Evolutionary conservation across 2,329 filamentous ascomycete genomes (phyloP), one percentile per base, ranked within the genome.

Genomic region (Nemania sp.): DNA sequence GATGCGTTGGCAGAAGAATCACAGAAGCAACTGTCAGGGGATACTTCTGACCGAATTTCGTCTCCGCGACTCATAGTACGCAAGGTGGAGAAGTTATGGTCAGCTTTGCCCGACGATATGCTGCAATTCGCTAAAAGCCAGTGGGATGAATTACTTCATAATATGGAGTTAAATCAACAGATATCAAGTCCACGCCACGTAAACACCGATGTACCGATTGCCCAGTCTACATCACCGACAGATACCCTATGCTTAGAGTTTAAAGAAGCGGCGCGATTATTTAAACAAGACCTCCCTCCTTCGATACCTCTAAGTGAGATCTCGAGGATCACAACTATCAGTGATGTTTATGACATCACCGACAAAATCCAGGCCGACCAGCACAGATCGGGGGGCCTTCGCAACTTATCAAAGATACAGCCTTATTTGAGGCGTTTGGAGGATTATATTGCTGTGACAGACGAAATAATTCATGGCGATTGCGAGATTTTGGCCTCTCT

Each of bases 351-450:
- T 62, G 72, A 79, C 56, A 57, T 66, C 7, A 77, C 77, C 1
- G 76, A 80, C 22, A 69, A 75, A 51, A 69, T 81, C 20, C 79
- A 81, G 64, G 68, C 71, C 20, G 74, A 79, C 24, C 79, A 79
- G 64, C n/a, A 62, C 29, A 8, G 73, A 63, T 20, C 53, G 65
- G 69, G 73, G n/a, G 56, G 64, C 26, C 62, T 80, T 22, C 70
- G 77, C 8, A 55, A 79, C 58, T 55, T 81, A n/a, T 26, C 72
- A 4, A 80, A 75, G 53, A 77, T 81, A 27, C 11, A 68, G 6
- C 75, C 75, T 0, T 81, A 73, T 29, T 68, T 81, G 0, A 68
- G 77, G 6, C 68, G 73, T 32, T 70, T 81, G 5, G 27, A 53
- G 18, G 68, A 70, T 2, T 81, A 79, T 57, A 54, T 71, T 8